Evolutionary conservation across 257 asterid species (phyloP), one percentile per base, ranked within the genome.

Genomic region (Nicotiana benthamiana): DNA sequence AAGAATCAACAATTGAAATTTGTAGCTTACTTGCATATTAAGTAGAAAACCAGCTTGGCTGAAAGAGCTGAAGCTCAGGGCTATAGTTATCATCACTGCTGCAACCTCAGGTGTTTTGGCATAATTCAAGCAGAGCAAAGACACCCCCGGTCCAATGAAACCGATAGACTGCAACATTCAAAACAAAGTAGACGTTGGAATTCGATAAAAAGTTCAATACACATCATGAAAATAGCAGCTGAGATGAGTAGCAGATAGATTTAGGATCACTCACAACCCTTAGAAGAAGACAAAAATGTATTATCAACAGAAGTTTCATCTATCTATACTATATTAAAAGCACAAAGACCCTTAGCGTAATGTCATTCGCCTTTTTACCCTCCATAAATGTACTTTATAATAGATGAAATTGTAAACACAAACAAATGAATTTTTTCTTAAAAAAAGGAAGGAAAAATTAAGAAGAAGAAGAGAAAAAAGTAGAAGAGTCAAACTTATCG

Each of bases 1-100:
- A 27, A 40, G 43, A 11, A 64, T 32, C 9, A 57, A 28, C 7
- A 66, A 20, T 48, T 51, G 46, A 20, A 9, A 70, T 13, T 12
- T 18, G 22, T n/a, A 54, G 75, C 95, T 88, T 92, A 95, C 98
- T 75, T 95, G 98, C 97, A 95, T 95, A 77, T 95, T 95, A 13
- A 95, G 90, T 54, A 95, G 82, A 82, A 95, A 95, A n/a, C 98
- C 98, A 15, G 98, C 98, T 87, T 95, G 98, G 76, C 98, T 95
- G 87, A 90, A 95, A 63, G 98, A 84, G 86, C 98, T 93, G 81
- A 95, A 82, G 87, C 98, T 93, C 80, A 95, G 89, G 61, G 98
- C 98, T 27, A 83, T 26, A 15, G 98, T 93, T 17, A 93, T 64
- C 72, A 86, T 66, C 17, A 87, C 22, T 53, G 97, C 84, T 51